phyloP scores from a whole-genome alignment of 2,329 filamentous ascomycete genomes.

The Alternaria conjuncta region DNA sequence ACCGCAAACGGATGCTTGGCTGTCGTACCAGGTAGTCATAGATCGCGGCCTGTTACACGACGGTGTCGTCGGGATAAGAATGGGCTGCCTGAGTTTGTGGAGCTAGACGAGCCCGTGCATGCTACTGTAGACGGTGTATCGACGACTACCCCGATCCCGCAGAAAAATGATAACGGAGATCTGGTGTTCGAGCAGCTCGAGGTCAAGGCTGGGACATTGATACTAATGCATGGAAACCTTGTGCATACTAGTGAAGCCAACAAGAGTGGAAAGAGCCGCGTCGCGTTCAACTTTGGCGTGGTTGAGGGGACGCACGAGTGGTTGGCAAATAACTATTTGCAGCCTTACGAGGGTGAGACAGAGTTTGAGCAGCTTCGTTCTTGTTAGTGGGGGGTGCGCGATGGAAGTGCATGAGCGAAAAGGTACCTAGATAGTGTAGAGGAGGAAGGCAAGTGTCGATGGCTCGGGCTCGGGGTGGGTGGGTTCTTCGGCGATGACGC shows the following conservation, averaged over 20 bases:
- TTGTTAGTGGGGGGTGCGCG: background rate
- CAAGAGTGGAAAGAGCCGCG: background rate
- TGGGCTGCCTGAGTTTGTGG: background rate
- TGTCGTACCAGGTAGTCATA: background rate
- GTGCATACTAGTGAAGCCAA: background rate
- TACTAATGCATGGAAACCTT: background rate
- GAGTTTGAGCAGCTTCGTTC: background rate
- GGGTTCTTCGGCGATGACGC: background rate
- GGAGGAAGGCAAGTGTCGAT: no score
- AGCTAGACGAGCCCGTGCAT: fast-evolving
- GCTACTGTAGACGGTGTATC: background rate
- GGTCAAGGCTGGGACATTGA: background rate
- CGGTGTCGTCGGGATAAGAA: background rate
- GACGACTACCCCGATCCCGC: fast-evolving
- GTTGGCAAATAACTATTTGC: background rate
- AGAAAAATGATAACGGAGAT: background rate
- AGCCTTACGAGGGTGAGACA: background rate
- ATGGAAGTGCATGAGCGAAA: no score
- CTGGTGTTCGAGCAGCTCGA: background rate
- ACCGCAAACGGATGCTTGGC: background rate
- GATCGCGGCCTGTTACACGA: background rate
- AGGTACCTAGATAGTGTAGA: no score
- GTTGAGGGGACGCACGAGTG: background rate
- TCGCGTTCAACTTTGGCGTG: background rate
- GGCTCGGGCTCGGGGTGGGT: no score